Conservation (phyloP, 768 basidiomycete genomes). For the Russula abietina region DNA sequence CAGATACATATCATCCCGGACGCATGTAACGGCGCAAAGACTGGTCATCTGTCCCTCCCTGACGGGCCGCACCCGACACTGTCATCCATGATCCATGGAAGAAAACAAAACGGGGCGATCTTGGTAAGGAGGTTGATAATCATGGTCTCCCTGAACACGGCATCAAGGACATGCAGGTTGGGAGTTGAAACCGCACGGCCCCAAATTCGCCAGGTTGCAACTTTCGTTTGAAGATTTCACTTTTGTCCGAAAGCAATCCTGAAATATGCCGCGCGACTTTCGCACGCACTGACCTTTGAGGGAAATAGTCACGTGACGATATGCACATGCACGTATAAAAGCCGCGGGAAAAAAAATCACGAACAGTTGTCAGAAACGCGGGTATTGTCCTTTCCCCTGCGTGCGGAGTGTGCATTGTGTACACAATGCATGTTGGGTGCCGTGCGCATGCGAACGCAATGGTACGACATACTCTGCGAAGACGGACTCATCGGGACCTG, state of each 20-base stretch:
- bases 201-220: slow-evolving; percentile 73
- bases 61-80: slow-evolving; percentile 62
- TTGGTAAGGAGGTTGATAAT: slow-evolving; percentile 58
- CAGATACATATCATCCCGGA: no score
- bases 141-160: slow-evolving; percentile 50
- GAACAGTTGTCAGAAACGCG: slow-evolving; percentile 9
- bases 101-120: slow-evolving; percentile 47
- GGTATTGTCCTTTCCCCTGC: background rate
- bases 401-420: slow-evolving; percentile 9
- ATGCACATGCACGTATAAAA: slow-evolving; percentile 22
- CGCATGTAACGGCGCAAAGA: background rate
- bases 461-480: slow-evolving; percentile 39
- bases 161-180: slow-evolving; percentile 43
- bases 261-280: slow-evolving; percentile 11
- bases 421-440: slow-evolving; percentile 2
- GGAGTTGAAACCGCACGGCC: slow-evolving; percentile 26
- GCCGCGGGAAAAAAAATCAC: background rate
- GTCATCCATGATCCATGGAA: slow-evolving; percentile 26
- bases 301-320: slow-evolving; percentile 17
- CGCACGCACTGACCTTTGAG: slow-evolving; percentile 50
- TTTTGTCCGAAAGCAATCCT: no score
- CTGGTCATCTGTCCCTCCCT: slow-evolving; percentile 28
- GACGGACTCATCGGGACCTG: slow-evolving; percentile 47
- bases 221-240: slow-evolving; percentile 49
- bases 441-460: slow-evolving; percentile 14